Percentiles rank a stretch among this genome's conserved stretches.
These are phyloP conservation scores for Mariannaea sp. DNA, from an alignment of 2,329 filamentous ascomycete genomes.

Conservation along the genomic window DNA sequence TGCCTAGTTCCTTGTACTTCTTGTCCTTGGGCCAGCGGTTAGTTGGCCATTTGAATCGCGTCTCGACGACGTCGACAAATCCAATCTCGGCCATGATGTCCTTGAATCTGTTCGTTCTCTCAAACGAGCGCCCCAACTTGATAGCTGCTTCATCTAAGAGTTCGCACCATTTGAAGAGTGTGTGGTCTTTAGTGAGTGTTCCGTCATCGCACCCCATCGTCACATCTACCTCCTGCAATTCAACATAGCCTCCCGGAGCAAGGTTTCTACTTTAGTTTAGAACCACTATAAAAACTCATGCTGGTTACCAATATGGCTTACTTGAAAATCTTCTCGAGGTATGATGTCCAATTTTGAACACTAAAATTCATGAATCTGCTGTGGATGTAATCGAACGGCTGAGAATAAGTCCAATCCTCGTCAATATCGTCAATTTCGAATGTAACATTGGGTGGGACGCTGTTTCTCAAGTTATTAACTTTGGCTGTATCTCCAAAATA, in stretches of 20 bases:
- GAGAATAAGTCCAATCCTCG: conserved; percentile 16
- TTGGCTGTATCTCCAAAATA: neutral
- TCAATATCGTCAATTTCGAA: conserved; percentile 23
- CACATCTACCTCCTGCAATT: conserved; percentile 16
- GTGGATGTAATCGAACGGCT: conserved; percentile 22
- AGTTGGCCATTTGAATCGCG: conserved; percentile 4
- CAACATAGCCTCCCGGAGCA: conserved; percentile 16
- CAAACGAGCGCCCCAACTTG: conserved; percentile 9
- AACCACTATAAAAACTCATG: neutral
- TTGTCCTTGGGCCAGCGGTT: conserved; percentile 11
- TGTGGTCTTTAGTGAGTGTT: neutral
- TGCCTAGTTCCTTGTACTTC: conserved; percentile 7
- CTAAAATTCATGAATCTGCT: conserved; percentile 25
- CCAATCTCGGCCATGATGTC: neutral
- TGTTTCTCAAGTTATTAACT: neutral
- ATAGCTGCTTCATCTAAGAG: neutral
- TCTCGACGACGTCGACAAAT: conserved; percentile 3
- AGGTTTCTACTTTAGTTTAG: conserved; percentile 13
- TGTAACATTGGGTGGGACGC: conserved; percentile 13
- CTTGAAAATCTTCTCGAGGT: conserved; percentile 18
- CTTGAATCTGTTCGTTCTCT: neutral
- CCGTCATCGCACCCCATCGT: conserved; percentile 5
- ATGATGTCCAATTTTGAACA: conserved; percentile 11
- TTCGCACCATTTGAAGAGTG: neutral
- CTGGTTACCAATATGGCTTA: neutral